These are phyloP conservation scores for Bathelium albidoporum DNA, from an alignment of 495 filamentous ascomycete genomes.

Conservation along the genomic window DNA sequence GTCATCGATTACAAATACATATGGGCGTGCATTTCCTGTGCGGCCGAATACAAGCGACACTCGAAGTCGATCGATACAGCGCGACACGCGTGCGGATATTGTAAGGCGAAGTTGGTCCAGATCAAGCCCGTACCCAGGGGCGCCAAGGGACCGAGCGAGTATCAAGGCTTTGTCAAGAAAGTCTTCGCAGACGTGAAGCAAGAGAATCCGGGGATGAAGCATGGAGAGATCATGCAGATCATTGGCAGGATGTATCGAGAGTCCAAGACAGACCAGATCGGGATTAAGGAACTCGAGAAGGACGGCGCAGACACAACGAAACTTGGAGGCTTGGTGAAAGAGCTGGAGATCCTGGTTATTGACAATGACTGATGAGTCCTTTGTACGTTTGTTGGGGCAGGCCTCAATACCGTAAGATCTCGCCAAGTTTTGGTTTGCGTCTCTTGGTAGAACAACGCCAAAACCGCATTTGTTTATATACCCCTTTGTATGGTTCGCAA, in stretches of 20 bases:
- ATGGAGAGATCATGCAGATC: constrained; percentile 55
- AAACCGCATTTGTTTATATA: too few species aligned
- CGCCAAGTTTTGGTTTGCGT: too few species aligned
- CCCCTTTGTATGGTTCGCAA: too few species aligned
- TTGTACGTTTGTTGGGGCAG: too few species aligned
- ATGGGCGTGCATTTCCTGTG: constrained; percentile 70
- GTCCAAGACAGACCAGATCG: constrained; percentile 23
- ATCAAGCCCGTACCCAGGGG: constrained; percentile 64
- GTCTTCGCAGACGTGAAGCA: constrained; percentile 47
- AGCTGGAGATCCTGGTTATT: neutral
- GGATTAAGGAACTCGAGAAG: neutral
- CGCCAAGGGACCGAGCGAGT: constrained; percentile 34
- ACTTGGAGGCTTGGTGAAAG: neutral
- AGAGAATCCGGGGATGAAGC: constrained; percentile 41
- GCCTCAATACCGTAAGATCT: too few species aligned
- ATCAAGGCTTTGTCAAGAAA: constrained; percentile 58
- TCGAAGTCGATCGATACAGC: constrained; percentile 66
- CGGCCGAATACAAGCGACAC: constrained; percentile 61
- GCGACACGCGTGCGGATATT: constrained; percentile 58
- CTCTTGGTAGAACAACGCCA: too few species aligned
- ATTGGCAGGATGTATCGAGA: constrained; percentile 42
- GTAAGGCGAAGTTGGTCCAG: constrained; percentile 59
- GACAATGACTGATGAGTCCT: neutral
- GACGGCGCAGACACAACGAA: neutral
- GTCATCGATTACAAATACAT: constrained; percentile 82